Conservation (phyloP, 2,329 filamentous ascomycete genomes). For the Paraconiothyrium sp. region DNA sequence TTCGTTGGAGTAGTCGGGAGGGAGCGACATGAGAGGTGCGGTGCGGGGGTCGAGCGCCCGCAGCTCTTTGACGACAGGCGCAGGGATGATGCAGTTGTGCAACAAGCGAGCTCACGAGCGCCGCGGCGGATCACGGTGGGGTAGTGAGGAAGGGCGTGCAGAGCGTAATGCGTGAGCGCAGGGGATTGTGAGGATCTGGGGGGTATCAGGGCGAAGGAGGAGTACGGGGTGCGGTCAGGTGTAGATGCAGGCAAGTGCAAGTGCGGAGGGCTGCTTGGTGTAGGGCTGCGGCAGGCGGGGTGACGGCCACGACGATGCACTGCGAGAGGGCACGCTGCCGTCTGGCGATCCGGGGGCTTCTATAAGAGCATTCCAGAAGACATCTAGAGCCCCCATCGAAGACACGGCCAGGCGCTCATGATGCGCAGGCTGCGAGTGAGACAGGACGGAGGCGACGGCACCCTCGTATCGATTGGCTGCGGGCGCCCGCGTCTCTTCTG, state of each 20-base stretch:
- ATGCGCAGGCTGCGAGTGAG: conserved; percentile 16
- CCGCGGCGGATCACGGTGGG: background rate
- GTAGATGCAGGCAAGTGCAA: conserved; percentile 17
- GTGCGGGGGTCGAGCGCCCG: conserved; percentile 45
- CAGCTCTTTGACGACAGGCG: conserved; percentile 50
- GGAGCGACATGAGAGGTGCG: conserved; percentile 51
- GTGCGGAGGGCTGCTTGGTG: conserved; percentile 14
- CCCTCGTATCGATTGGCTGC: conserved; percentile 14
- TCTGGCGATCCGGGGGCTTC: conserved; percentile 18
- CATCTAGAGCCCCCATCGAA: conserved; percentile 19
- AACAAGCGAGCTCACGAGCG: conserved; percentile 34
- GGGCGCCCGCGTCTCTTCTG: conserved; percentile 1
- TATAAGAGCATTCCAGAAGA: conserved; percentile 40
- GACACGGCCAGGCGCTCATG: conserved; percentile 4
- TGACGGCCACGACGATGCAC: background rate
- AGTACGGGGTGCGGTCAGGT: conserved; percentile 22
- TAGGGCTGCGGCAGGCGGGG: conserved; percentile 10
- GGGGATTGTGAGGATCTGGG: background rate
- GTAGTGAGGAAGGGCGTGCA: conserved; percentile 4
- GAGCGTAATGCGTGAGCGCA: background rate
- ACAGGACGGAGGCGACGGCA: conserved; percentile 10
- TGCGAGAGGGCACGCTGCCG: background rate
- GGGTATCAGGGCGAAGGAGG: background rate
- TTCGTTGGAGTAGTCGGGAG: conserved; percentile 62
- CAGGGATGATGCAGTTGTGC: conserved; percentile 47